Evolutionary conservation across 176 grass and related monocot genomes (phyloP), one percentile per base, ranked within the genome.

Genomic region (Musa troglodytarum): DNA sequence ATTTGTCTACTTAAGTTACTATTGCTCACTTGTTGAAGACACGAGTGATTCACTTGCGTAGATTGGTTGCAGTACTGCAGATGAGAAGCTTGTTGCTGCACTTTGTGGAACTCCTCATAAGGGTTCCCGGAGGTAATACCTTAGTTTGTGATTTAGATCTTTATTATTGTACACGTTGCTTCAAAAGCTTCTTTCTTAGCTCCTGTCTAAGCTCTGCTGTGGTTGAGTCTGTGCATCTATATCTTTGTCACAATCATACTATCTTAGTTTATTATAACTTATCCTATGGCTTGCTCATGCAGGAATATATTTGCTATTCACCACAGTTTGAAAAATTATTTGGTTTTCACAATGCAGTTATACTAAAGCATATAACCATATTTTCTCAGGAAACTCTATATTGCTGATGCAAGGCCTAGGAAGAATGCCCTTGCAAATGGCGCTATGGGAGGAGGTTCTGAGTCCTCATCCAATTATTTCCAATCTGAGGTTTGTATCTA

Each of bases 321-420:
- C 1, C 10, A 65, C 22, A 65, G 3, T 1, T 29, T 65, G 21
- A 26, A 65, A 9, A 11, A 26, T 11, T 65, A 9, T 65, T 29
- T 64, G 22, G 13, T 26, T 65, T 29, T 28, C 23, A 65, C 22
- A 20, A 26, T 6, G 1, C 15, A 68, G 49, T n/a, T 69, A 50
- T 69, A 10, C 67, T 69, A 8, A 56, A 74, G 15, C 6, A 22
- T 52, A 19, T 2, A 28, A 16, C 24, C 62, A 17, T 66, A 52
- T 85, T 23, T 83, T 74, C 57, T 77, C 83, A 98, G 95, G 84
- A 98, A 98, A 78, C 52, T 98, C 49, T 98, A 98, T 82, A 98
- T 98, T 87, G 91, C 93, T 74, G 95, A 98, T 85, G 95, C 95
- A 69, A 92, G 95, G 61, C 95, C 95, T 82, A 98, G 88, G 80